Evolutionary conservation across 805 yeast genomes (phyloP), one percentile per base, ranked within the genome.

Genomic region (Scheffersomyces spartinae): DNA sequence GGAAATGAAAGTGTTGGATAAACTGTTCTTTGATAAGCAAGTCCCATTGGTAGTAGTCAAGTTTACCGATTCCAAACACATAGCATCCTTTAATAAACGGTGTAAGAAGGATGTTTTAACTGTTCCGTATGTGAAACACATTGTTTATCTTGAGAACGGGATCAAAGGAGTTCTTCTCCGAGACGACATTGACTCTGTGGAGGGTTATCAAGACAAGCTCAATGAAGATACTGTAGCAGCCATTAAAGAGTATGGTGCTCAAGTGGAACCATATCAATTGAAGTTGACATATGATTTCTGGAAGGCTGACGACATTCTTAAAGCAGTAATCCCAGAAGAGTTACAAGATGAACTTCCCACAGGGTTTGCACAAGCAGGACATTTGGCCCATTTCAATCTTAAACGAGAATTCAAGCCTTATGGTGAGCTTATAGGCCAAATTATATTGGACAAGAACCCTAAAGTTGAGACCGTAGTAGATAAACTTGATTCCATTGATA

Each of bases 311-410:
- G 95, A 91, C 38, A 78, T 91, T 9, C 57, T 91, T 19, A 59
- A 63, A 23, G 69, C 94, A 0, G 68, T 85, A 3, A 50, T 91
- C 23, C 98, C 99, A 0, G 77, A 69, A 23, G 61, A 72, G 11
- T 49, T 73, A 12, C 51, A 71, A 5, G 75, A 68, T 21, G 94
- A 84, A 29, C 61, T 78, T 6, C 99, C 98, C 1, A 64, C 91
- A 1, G 93, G 97, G 1, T 91, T 81, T 48, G 82, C 97, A 1
- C 72, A 74, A 18, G 93, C 94, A 0, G 99, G 99, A 0, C 97
- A 91, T 52, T 68, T 91, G 30, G 98, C 97, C 0, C 99, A 91
- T 51, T 52, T 93, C 43, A 91, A 91, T 42, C 51, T 91, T 21
- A 63, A 85, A 23, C 79, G 77, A 20, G 91, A 82, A 43, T 91